Base-by-base conservation (phyloP, 1,284 basidiomycete genomes). In the Trametes hirsuta region DNA sequence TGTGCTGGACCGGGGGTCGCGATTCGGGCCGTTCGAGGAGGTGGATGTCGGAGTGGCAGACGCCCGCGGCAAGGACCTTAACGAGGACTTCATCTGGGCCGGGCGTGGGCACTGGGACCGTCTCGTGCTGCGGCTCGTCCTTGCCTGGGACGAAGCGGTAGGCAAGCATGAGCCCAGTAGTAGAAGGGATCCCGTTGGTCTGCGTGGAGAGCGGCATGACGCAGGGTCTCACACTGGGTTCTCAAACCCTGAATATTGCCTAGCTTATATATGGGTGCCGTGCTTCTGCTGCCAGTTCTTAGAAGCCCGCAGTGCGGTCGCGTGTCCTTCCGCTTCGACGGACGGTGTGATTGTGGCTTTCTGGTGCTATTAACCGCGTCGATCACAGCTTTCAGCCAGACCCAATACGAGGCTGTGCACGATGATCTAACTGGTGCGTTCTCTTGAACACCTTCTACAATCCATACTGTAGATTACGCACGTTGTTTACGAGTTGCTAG, bases 11-110 rank as follows among this genome's bases (percentile, higher is more conserved):
- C 50, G 52, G 10, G n/a, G 53, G 49, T 6, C 45, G n/a, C 45
- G 52, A 36, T 30, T 47, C n/a, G 47, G 55, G 44, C 12, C 45
- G 21, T 41, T 65, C 59, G 48, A 67, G 57, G 10, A 65, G 3
- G 42, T 50, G 55, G 3, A 64, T 35, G 37, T 69, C 68, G 14
- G 66, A 66, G 40, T 68, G 66, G 39, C 69, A 70, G 22, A 70
- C 61, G 18, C 69, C 69, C 3, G 59, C 65, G 3, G 69, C 69
- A 34, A 68, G 65, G 48, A 70, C 56, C 41, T 68, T 69, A 55
- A 70, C 49, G 2, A 69, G 64, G 21, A 68, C 68, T 35, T 70
- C 62, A 47, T 64, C 59, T 2, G 60, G 50, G 18, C 44, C 49
- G 1, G 68, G 69, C 5, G 37, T 21, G 10, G 69, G 68, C 5